These are phyloP conservation scores for Trifolium subterraneum DNA, from an alignment of 306 rosid genomes.

Conservation along the genomic window DNA sequence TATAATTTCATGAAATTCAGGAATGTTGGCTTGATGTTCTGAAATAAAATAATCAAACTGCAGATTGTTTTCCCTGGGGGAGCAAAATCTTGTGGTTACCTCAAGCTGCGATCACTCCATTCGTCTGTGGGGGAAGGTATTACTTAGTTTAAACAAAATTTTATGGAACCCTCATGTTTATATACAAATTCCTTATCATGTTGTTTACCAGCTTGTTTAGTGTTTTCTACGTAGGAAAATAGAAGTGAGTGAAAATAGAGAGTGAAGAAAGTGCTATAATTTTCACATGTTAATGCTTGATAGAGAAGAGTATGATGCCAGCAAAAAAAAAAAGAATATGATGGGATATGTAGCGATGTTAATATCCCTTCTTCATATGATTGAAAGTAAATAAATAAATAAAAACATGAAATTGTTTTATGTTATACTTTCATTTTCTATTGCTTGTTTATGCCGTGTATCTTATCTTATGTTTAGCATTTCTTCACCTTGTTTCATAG, in stretches of 20 bases:
- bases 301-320: background rate
- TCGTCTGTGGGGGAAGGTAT: constrained; percentile 91
- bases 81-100: constrained; percentile 66
- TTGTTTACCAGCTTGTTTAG: constrained; percentile 2
- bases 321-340: background rate
- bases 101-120: constrained; percentile 85
- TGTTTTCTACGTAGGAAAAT: background rate
- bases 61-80: constrained; percentile 72
- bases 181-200: background rate
- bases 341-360: background rate
- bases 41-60: constrained; percentile 40
- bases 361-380: constrained; percentile 4
- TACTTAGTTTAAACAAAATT: constrained; percentile 20
- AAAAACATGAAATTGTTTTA: constrained; percentile 5
- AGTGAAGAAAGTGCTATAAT: background rate
- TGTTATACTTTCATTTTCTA: constrained; percentile 5
- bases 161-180: constrained; percentile 13
- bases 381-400: background rate
- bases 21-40: constrained; percentile 34
- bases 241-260: constrained; percentile 24
- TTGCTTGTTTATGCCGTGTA: constrained; percentile 18
- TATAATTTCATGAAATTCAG: constrained; percentile 6
- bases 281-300: constrained; percentile 22
- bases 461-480: constrained; percentile 6
- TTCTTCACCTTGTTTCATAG: constrained; percentile 46